Evolutionary conservation across 345 rosid genomes (phyloP).

Genomic region (Gossypium mustelinum): DNA sequence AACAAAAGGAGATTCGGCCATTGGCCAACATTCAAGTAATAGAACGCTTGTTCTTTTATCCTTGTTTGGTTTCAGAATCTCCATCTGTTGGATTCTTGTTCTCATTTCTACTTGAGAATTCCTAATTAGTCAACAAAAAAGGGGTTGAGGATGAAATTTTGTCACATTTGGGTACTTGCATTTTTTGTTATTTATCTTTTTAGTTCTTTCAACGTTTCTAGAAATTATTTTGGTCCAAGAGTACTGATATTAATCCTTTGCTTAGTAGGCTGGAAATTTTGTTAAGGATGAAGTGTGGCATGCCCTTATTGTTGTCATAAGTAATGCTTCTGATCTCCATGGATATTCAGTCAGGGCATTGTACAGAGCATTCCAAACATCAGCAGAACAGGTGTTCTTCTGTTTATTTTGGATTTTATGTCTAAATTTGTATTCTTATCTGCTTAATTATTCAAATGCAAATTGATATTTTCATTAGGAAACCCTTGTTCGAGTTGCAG

Average conservation of each 20-base stretch:
- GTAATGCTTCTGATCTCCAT: slow-evolving; percentile 94
- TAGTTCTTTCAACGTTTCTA: not conserved
- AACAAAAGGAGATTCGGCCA: not conserved
- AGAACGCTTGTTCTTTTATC: not conserved
- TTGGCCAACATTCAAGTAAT: not conserved
- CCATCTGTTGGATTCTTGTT: not conserved
- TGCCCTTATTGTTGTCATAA: slow-evolving; percentile 86
- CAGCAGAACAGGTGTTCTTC: slow-evolving; percentile 70
- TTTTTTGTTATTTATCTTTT: not conserved
- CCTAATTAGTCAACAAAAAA: not conserved
- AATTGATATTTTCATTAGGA: slow-evolving; percentile 49
- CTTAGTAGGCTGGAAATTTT: slow-evolving; percentile 93
- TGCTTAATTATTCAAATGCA: slow-evolving; percentile 24
- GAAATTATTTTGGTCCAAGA: slow-evolving; percentile 20
- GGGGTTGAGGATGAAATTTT: not conserved
- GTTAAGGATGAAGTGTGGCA: slow-evolving; percentile 99
- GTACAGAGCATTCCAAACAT: slow-evolving; percentile 69
- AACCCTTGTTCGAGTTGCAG: slow-evolving; percentile 89
- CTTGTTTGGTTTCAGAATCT: not conserved
- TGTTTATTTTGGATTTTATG: slow-evolving; percentile 17
- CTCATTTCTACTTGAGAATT: not conserved
- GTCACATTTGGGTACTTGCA: not conserved
- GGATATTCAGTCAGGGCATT: slow-evolving; percentile 89
- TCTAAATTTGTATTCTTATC: slow-evolving; percentile 20
- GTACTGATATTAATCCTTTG: slow-evolving; percentile 31